Percentiles rank a stretch among this genome's conserved stretches.
Evolutionary conservation across 2,329 filamentous ascomycete genomes (phyloP).

Genomic region (Colletotrichum destructivum): DNA sequence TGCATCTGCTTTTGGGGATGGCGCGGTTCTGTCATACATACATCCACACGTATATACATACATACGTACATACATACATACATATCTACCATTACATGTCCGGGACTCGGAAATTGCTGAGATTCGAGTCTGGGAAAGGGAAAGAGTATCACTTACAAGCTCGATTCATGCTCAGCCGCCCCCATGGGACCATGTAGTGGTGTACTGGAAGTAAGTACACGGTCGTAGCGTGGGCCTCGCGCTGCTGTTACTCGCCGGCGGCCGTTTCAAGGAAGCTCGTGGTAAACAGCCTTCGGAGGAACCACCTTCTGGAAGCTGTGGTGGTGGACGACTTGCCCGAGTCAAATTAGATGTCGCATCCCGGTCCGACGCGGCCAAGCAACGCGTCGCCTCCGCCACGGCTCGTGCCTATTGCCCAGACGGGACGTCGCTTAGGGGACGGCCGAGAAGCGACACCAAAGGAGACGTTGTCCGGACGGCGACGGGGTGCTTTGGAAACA

Average conservation of each 20-base stretch:
- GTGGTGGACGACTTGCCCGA: slow-evolving; percentile 8
- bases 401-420: slow-evolving; percentile 10
- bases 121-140: too few species aligned
- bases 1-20: slow-evolving; percentile 7
- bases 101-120: too few species aligned
- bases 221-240: slow-evolving; percentile 2
- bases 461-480: slow-evolving; percentile 9
- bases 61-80: too few species aligned
- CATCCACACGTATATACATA: not conserved
- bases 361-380: not conserved
- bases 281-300: slow-evolving; percentile 16
- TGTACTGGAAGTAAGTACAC: too few species aligned
- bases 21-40: slow-evolving; percentile 25
- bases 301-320: slow-evolving; percentile 36
- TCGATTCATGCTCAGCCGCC: slow-evolving; percentile 8
- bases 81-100: too few species aligned
- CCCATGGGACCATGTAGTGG: not conserved
- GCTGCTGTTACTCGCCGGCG: slow-evolving; percentile 17
- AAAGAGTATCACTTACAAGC: slow-evolving; percentile 4
- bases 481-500: not conserved
- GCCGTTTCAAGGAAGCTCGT: slow-evolving; percentile 13
- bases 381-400: slow-evolving; percentile 1
- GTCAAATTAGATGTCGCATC: slow-evolving; percentile 19
- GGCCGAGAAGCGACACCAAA: slow-evolving; percentile 17
- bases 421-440: slow-evolving; percentile 4